Percentiles rank a stretch among this genome's conserved stretches.
These are phyloP conservation scores for Helichrysum umbraculigerum DNA, from an alignment of 129 eudicot species.

Conservation along the genomic window DNA sequence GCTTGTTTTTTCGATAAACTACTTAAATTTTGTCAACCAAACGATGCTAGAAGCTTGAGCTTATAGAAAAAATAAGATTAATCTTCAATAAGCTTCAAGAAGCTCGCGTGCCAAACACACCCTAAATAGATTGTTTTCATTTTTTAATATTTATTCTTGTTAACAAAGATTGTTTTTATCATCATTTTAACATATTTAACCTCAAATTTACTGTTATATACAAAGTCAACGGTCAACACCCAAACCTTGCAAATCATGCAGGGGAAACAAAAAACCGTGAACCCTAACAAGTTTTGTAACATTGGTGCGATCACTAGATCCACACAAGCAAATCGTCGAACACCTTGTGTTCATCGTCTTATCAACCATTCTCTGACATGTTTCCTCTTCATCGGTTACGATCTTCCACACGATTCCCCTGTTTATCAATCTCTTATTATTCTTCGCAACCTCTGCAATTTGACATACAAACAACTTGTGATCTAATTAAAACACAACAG, in stretches of 20 bases:
- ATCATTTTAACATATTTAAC: too few relatives aligned
- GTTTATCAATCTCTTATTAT: conserved; percentile 8
- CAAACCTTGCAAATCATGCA: not conserved
- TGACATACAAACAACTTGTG: conserved; percentile 34
- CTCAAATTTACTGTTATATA: not conserved
- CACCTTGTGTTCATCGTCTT: not conserved
- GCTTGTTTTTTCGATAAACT: too few relatives aligned
- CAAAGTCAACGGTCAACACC: not conserved
- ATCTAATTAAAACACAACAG: conserved; percentile 50
- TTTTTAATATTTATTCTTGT: too few relatives aligned
- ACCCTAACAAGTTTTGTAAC: not conserved
- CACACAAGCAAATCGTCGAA: not conserved
- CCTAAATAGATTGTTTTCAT: too few relatives aligned
- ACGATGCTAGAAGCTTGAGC: too few relatives aligned
- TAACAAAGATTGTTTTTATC: too few relatives aligned
- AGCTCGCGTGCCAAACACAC: too few relatives aligned
- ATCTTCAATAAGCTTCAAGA: too few relatives aligned
- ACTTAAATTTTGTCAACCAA: too few relatives aligned
- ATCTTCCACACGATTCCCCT: not conserved
- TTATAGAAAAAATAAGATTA: too few relatives aligned
- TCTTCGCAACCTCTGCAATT: conserved; percentile 18
- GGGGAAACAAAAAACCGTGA: not conserved
- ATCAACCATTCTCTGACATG: not conserved
- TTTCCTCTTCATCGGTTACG: conserved; percentile 17
- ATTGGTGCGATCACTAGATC: too few relatives aligned